phyloP scores from a whole-genome alignment of 2,329 filamentous ascomycete species.

The Trichoderma sp. region DNA sequence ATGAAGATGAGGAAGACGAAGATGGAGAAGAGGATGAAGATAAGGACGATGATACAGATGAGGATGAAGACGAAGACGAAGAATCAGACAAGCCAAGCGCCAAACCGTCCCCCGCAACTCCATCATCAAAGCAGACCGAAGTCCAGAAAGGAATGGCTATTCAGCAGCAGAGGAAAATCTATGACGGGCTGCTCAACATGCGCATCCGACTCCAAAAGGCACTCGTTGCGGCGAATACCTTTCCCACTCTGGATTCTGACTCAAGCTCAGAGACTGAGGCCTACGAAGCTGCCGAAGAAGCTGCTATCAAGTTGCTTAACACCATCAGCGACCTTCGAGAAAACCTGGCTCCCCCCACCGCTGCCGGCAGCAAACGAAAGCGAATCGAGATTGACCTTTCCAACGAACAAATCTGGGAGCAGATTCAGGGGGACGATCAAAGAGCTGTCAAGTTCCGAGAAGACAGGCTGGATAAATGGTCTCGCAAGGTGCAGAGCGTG shows the following conservation, averaged over 20 bases:
- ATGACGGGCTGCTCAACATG: constrained; percentile 83
- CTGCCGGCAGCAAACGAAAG: constrained; percentile 61
- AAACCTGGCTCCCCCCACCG: constrained; percentile 51
- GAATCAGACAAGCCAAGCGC: constrained; percentile 26
- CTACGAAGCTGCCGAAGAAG: constrained; percentile 76
- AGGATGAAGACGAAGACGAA: constrained; percentile 20
- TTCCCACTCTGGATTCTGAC: constrained; percentile 47
- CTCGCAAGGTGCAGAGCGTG: constrained; percentile 61
- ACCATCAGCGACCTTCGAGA: constrained; percentile 69
- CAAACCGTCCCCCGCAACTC: constrained; percentile 34
- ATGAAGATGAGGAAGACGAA: constrained; percentile 36
- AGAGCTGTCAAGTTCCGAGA: constrained; percentile 60
- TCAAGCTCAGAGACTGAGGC: constrained; percentile 44
- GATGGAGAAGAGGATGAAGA: constrained; percentile 31
- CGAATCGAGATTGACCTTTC: constrained; percentile 54
- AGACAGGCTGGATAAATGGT: constrained; percentile 84
- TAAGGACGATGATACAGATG: fast-evolving
- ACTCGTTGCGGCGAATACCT: constrained; percentile 74
- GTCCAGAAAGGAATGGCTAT: constrained; percentile 82
- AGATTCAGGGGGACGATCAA: constrained; percentile 64
- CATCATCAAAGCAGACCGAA: constrained; percentile 49
- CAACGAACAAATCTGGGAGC: constrained; percentile 67
- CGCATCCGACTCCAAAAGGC: constrained; percentile 93
- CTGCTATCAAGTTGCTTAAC: constrained; percentile 80
- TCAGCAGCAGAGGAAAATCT: constrained; percentile 78